These are phyloP conservation scores for Mycogone perniciosa DNA, from an alignment of 2,329 filamentous ascomycete genomes.

Conservation along the genomic window DNA sequence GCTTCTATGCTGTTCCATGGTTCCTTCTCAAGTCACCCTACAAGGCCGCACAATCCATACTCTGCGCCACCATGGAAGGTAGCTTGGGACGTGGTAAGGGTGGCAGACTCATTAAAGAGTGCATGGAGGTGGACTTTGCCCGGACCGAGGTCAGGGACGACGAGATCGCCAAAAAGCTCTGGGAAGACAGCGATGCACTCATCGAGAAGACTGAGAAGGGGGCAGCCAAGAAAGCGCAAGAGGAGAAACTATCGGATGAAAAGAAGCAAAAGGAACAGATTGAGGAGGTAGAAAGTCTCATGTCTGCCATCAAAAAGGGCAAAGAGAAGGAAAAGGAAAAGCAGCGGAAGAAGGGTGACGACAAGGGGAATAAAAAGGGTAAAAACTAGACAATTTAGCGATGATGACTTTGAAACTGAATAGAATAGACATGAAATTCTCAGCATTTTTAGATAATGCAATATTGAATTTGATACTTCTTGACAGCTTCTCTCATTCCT, in stretches of 20 bases:
- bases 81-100: conserved; percentile 58
- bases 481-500: background rate
- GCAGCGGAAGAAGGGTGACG: conserved; percentile 3
- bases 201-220: conserved; percentile 78
- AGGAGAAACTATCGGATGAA: conserved; percentile 29
- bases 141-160: conserved; percentile 73
- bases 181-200: conserved; percentile 81
- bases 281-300: conserved; percentile 17
- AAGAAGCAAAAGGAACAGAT: conserved; percentile 35
- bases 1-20: conserved; percentile 78
- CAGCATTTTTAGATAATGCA: too few species aligned
- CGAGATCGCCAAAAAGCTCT: conserved; percentile 72
- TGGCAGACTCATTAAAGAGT: conserved; percentile 81
- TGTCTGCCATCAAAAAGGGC: conserved; percentile 12
- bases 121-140: conserved; percentile 65
- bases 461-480: background rate
- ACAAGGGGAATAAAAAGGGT: conserved; percentile 8
- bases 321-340: conserved; percentile 13
- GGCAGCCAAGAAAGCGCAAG: conserved; percentile 49
- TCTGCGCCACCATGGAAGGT: conserved; percentile 80
- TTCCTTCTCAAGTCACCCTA: conserved; percentile 77
- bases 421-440: background rate
- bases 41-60: conserved; percentile 78
- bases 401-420: background rate
- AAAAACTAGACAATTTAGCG: background rate